These are phyloP conservation scores for Colletotrichum higginsianum DNA, from an alignment of 2,329 filamentous ascomycete species.

Conservation along the genomic window DNA sequence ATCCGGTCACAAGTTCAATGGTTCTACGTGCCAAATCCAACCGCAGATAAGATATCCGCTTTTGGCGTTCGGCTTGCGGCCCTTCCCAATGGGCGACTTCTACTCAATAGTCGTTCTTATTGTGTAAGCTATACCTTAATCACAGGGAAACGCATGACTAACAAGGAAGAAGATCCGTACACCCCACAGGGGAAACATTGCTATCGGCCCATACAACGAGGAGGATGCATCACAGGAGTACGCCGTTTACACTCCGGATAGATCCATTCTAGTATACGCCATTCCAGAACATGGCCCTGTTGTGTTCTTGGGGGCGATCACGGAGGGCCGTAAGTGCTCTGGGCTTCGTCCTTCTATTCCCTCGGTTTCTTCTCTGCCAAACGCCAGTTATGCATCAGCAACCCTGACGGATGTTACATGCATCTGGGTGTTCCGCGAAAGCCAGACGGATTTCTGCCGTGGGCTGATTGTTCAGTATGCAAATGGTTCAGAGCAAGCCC, in stretches of 20 bases:
- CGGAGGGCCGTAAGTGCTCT: not conserved
- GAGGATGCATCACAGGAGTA: not conserved
- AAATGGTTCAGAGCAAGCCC: no score
- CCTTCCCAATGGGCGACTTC: not conserved
- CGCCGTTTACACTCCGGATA: not conserved
- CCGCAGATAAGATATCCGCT: constrained; percentile 10
- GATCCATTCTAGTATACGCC: constrained; percentile 13
- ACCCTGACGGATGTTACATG: no score
- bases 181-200: constrained; percentile 7
- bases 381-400: no score
- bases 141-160: not conserved
- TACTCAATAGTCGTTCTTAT: not conserved
- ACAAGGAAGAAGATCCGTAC: not conserved
- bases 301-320: not conserved
- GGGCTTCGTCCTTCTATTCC: constrained; percentile 6
- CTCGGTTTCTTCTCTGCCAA: constrained; percentile 9
- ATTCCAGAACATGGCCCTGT: not conserved
- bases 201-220: not conserved
- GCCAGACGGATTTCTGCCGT: no score
- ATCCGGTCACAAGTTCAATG: not conserved
- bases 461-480: no score
- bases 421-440: no score
- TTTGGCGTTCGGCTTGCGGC: not conserved
- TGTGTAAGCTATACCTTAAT: not conserved
- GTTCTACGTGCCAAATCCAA: constrained; percentile 9